A percentile compares a stretch with the other conserved stretches of the same genome.
phyloP scores from a whole-genome alignment of 352 stramenopile species.

The Pythium insidiosum region DNA sequence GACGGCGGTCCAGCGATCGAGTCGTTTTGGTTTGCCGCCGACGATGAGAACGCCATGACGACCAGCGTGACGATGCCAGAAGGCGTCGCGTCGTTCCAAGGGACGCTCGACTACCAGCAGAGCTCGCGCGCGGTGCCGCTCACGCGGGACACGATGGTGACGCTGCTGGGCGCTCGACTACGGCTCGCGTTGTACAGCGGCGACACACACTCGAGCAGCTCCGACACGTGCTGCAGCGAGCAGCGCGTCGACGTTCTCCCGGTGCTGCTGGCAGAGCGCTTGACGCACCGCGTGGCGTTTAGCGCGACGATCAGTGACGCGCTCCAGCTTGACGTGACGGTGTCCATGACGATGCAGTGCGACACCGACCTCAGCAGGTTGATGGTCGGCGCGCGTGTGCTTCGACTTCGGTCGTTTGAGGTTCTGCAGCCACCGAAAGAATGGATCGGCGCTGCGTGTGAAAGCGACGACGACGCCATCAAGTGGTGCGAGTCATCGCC shows the following conservation, averaged over 20 bases:
- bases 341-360: conserved; percentile 29
- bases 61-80: conserved; percentile 20
- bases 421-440: conserved; percentile 33
- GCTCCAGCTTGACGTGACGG: too few relatives aligned
- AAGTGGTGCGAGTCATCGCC: conserved; percentile 16
- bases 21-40: conserved; percentile 36
- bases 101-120: conserved; percentile 27
- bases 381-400: conserved; percentile 26
- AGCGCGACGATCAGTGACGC: conserved; percentile 5
- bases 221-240: conserved; percentile 27
- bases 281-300: conserved; percentile 14
- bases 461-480: conserved; percentile 43
- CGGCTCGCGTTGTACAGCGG: conserved; percentile 34
- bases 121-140: conserved; percentile 31
- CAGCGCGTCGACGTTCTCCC: conserved; percentile 25
- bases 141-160: conserved; percentile 21
- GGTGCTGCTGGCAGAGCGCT: conserved; percentile 17
- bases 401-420: conserved; percentile 25
- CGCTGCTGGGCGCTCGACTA: conserved; percentile 29
- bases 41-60: conserved; percentile 46
- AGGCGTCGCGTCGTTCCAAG: neutral
- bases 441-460: conserved; percentile 32
- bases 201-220: conserved; percentile 14
- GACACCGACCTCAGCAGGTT: conserved; percentile 49
- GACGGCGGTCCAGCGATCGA: conserved; percentile 21